Percentiles rank a stretch among this genome's conserved stretches.
Evolutionary conservation across 2,329 filamentous ascomycete genomes (phyloP).

Genomic region (Aspergillus quadricinctus): DNA sequence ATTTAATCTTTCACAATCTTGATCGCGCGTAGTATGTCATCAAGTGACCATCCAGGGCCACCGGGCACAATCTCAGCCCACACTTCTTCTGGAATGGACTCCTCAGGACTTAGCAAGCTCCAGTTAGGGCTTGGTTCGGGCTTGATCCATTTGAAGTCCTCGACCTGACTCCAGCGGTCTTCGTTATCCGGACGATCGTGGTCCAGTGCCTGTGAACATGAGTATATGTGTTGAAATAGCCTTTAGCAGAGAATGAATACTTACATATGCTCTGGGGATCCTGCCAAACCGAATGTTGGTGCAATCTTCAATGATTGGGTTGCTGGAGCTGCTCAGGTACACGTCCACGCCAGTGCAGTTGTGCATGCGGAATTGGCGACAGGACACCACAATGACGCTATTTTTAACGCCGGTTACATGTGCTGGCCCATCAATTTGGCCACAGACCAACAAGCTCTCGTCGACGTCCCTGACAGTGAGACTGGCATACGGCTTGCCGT

Average conservation of each 20-base stretch:
- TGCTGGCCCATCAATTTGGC: slow-evolving; percentile 71
- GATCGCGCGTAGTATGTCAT: slow-evolving; percentile 56
- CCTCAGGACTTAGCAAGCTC: slow-evolving; percentile 60
- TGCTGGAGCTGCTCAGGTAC: slow-evolving; percentile 75
- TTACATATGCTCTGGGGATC: slow-evolving; percentile 65
- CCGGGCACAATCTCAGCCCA: slow-evolving; percentile 69
- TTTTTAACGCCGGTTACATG: slow-evolving; percentile 74
- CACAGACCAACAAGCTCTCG: slow-evolving; percentile 69
- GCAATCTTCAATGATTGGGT: slow-evolving; percentile 94
- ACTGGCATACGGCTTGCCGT: slow-evolving; percentile 64
- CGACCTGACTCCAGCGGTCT: slow-evolving; percentile 84
- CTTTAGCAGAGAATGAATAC: slow-evolving; percentile 27
- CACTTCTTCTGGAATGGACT: slow-evolving; percentile 56
- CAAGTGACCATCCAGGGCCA: slow-evolving; percentile 56
- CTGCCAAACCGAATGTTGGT: slow-evolving; percentile 71
- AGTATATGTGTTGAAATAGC: background rate
- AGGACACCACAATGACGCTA: slow-evolving; percentile 71
- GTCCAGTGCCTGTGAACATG: slow-evolving; percentile 23
- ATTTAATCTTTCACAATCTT: slow-evolving; percentile 16
- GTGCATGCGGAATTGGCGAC: slow-evolving; percentile 90
- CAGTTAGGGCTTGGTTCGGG: slow-evolving; percentile 83
- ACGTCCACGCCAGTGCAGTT: slow-evolving; percentile 76
- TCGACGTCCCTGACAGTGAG: slow-evolving; percentile 65
- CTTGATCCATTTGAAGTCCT: slow-evolving; percentile 98
- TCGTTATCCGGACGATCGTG: slow-evolving; percentile 28